Base-by-base conservation (phyloP, 1,284 basidiomycete genomes). In the Megacollybia platyphylla region DNA sequence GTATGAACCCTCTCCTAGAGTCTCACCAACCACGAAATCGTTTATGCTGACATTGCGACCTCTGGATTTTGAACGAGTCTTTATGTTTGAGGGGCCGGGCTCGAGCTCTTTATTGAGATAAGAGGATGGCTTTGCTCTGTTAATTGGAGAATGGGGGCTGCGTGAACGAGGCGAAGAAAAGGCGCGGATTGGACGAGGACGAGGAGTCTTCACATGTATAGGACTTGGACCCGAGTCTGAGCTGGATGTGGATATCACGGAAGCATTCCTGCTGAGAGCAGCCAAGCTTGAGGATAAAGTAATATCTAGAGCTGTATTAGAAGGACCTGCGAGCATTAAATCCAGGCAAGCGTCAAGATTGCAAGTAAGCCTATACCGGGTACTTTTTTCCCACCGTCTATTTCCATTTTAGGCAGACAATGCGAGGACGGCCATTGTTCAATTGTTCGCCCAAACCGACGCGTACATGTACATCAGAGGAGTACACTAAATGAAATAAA, bases 1-100 rank as follows among this genome's bases (percentile, higher is more conserved):
- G 54, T 85, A 87, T 1, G 80, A 81, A 11, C 85, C 84, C 54
- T 86, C 79, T n/a, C 84, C 85, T 4, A 87, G 64, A 10, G 74
- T 71, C 30, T 73, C 64, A 3, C 77, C 78, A 52, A 86, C 81
- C 46, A 76, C 70, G 53, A 86, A 87, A 57, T 87, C 81, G 43
- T 74, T 68, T 0, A 68, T 65, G 5, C 66, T 65, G 42, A 64
- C 65, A 46, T 70, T 71, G 30, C 64, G 63, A n/a, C 66, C 72
- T 44, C 52, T 52, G 4, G 59, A 63, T 43, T 62, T 61, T 24
- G 61, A 58, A 46, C 59, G 56, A 39, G 51, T 40, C 56, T 57
- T 44, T 51, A 55, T 51, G 18, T 56, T 54, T 36, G 54, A 44
- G 43, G 42, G 70, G 66, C 7, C 60, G 58, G 37, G 68, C 51